These are phyloP conservation scores for Botryosphaeria dothidea DNA, from an alignment of 2,329 filamentous ascomycete species.

Conservation along the genomic window DNA sequence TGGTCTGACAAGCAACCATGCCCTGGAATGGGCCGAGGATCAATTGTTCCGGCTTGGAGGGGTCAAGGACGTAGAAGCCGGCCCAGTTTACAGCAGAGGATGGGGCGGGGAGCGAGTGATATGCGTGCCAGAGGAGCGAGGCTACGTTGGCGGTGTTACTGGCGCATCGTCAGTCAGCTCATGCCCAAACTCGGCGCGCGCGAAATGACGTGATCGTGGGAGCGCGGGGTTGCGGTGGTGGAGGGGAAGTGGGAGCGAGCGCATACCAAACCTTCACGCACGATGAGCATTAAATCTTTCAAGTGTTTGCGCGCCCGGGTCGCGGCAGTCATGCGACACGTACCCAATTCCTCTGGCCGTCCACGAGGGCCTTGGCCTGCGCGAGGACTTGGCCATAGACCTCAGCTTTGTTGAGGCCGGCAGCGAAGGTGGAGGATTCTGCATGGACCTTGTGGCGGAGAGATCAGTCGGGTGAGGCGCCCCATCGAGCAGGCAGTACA, in stretches of 20 bases:
- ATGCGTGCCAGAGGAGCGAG: constrained; percentile 77
- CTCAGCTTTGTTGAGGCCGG: constrained; percentile 67
- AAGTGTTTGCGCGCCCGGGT: neutral
- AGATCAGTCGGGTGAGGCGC: neutral
- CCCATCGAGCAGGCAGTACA: neutral
- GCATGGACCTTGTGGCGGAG: constrained; percentile 64
- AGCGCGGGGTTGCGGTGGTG: neutral
- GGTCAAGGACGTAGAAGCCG: constrained; percentile 73
- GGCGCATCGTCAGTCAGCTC: constrained; percentile 18
- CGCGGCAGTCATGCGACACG: constrained; percentile 26
- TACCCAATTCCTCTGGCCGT: constrained; percentile 80
- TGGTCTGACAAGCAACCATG: constrained; percentile 76
- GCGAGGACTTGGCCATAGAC: constrained; percentile 74
- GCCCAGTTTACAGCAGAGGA: constrained; percentile 75
- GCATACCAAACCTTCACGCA: constrained; percentile 19
- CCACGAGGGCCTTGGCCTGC: constrained; percentile 68
- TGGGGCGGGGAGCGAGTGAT: constrained; percentile 68
- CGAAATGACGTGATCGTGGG: neutral
- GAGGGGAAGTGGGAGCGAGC: neutral
- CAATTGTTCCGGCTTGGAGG: constrained; percentile 51
- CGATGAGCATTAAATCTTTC: neutral
- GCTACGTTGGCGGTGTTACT: constrained; percentile 78
- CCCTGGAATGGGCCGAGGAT: constrained; percentile 81
- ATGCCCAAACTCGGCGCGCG: neutral
- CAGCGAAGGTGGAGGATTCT: constrained; percentile 72